These are phyloP conservation scores for Tolypocladium pustulatum DNA, from an alignment of 2,329 filamentous ascomycete species.

Conservation along the genomic window DNA sequence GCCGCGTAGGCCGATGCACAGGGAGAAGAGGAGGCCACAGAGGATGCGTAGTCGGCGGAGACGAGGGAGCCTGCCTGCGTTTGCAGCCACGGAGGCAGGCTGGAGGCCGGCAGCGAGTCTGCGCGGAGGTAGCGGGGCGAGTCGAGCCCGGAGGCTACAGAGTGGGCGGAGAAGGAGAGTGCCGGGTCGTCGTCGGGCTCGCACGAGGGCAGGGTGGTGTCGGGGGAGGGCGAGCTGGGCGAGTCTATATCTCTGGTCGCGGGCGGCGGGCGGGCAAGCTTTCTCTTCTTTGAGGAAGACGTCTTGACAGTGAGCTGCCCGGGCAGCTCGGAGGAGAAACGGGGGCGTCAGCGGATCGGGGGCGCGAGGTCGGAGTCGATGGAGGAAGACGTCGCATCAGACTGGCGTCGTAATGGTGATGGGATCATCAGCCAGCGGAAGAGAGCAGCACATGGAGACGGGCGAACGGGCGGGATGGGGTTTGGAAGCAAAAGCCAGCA, in stretches of 20 bases:
- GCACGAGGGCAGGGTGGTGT: conserved; percentile 41
- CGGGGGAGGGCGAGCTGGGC: conserved; percentile 26
- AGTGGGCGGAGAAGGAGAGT: conserved; percentile 39
- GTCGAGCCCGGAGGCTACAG: conserved; percentile 25
- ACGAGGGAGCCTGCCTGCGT: conserved; percentile 29
- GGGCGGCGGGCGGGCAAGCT: conserved; percentile 39
- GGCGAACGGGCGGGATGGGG: not conserved
- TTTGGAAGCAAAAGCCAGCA: not conserved
- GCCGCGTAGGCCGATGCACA: conserved; percentile 44
- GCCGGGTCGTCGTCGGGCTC: conserved; percentile 38
- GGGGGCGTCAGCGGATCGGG: not conserved
- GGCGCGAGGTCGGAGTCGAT: not conserved
- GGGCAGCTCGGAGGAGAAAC: conserved; percentile 40
- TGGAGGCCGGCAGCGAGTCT: conserved; percentile 36
- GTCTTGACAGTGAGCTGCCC: conserved; percentile 60
- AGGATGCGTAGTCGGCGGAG: conserved; percentile 40
- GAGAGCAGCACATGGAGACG: conserved; percentile 5
- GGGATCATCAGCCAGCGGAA: conserved; percentile 1
- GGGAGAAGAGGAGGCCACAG: conserved; percentile 48
- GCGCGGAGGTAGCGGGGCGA: conserved; percentile 28
- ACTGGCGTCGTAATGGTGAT: not conserved
- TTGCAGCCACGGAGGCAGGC: conserved; percentile 42
- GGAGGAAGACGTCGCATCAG: conserved; percentile 1
- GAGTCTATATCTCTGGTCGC: conserved; percentile 30
- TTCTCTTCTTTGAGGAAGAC: conserved; percentile 67